phyloP scores from a whole-genome alignment of 2,329 filamentous ascomycete genomes.

The Pezicula radicicola region DNA sequence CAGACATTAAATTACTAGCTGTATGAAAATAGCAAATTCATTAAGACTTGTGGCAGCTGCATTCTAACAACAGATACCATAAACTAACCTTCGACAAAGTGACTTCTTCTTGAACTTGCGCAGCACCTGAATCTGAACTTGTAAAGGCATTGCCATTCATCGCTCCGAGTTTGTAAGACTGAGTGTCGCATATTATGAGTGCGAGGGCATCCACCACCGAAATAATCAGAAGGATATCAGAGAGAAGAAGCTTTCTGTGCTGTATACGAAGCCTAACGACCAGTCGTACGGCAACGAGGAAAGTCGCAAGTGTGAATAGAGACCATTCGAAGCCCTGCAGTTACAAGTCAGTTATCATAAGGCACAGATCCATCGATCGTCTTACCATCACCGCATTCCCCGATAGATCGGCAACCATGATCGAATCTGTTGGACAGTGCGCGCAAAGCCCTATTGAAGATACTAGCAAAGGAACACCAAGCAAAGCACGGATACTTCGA shows the following conservation, averaged over 20 bases:
- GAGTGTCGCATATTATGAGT: slow-evolving; percentile 1
- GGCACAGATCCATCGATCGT: not conserved
- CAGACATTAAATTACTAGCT: not conserved
- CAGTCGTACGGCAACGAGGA: not conserved
- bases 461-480: not conserved
- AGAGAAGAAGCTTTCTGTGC: slow-evolving; percentile 1
- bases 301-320: not conserved
- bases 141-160: not conserved
- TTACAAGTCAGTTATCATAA: not conserved
- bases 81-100: not conserved
- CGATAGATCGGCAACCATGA: slow-evolving; percentile 1
- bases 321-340: slow-evolving; percentile 1
- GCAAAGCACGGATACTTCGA: not conserved
- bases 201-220: not conserved
- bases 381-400: not conserved
- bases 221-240: not conserved
- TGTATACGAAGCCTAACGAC: not conserved
- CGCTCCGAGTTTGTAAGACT: not conserved
- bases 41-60: not conserved
- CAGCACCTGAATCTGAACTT: not conserved
- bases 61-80: not conserved
- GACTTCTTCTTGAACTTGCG: not conserved
- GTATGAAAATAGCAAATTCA: not conserved
- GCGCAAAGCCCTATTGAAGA: not conserved
- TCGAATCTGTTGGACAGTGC: not conserved